Evolutionary conservation across 345 rosid species (phyloP).

Genomic region (Lenwebbia sp.): DNA sequence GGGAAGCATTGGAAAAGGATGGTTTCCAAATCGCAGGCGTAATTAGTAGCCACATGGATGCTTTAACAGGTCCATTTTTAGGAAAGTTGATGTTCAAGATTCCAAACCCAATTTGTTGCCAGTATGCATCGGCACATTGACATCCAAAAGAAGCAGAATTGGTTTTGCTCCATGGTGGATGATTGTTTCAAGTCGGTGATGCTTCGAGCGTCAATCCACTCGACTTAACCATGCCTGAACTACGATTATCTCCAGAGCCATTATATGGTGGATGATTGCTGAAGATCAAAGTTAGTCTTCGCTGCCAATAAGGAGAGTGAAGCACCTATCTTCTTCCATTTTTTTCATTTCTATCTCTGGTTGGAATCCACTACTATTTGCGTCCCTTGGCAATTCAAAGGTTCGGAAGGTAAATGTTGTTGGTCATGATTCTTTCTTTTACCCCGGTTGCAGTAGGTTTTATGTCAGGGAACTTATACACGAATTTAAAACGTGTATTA

Average conservation of each 20-base stretch:
- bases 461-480: background rate
- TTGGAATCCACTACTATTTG: background rate
- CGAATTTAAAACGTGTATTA: background rate
- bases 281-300: background rate
- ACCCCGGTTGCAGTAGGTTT: background rate
- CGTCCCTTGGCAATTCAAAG: background rate
- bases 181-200: background rate
- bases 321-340: background rate
- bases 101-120: slow-evolving; percentile 36
- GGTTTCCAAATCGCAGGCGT: slow-evolving; percentile 35
- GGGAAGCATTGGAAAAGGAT: slow-evolving; percentile 14
- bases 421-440: background rate
- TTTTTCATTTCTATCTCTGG: background rate
- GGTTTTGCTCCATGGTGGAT: background rate
- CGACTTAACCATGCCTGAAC: background rate
- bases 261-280: background rate
- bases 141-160: background rate
- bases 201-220: background rate
- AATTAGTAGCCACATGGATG: slow-evolving; percentile 64
- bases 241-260: background rate
- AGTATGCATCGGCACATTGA: background rate
- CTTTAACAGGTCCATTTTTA: slow-evolving; percentile 26
- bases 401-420: background rate
- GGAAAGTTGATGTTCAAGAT: slow-evolving; percentile 52
- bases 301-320: background rate